Base-by-base conservation (phyloP, 371 early-diverging fungal genomes). In the Cokeromyces recurvatus region DNA sequence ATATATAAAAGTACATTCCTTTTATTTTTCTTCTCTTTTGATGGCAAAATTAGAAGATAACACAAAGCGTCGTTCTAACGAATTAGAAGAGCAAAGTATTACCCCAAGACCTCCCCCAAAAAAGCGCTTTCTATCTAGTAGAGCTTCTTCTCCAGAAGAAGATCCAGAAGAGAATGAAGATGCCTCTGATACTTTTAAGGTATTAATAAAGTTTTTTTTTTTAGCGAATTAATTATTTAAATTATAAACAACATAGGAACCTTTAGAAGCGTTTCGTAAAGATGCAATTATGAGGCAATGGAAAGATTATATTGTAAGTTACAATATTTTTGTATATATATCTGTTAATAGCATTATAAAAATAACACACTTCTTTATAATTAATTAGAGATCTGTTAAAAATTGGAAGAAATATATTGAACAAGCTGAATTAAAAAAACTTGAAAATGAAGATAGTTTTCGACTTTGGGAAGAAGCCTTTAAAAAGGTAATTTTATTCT, bases 241-340 rank as follows among this genome's bases (percentile, higher is more conserved):
- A 34, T 6, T n/a, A 34, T 34, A 15, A 15, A 29, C 11, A 14
- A 34, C 16, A 17, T 45, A 61, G 62, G 62, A 61, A 46, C 62
- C 62, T 25, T 53, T 61, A 32, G 62, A 61, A 43, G 52, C 53
- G 14, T 61, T 55, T 34, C 55, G 56, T 38, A 55, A 47, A 48
- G 62, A 61, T 31, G 62, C 62, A 17, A 61, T 61, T 29, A 29
- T 42, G 32, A 52, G 62, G 46, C 62, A 61, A 39, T 61, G 56
- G 62, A 61, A 61, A 42, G 62, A 61, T 9, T 61, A 61, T 20
- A 48, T 29, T 27, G 62, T 61, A 52, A 48, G 42, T 42, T 19
- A 4, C 2, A 12, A 3, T 4, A 14, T 3, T 17, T 25, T 16
- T 8, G 14, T 29, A 4, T 25, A 2, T 43, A 15, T 20, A 32